phyloP scores from a whole-genome alignment of 1,139 yeast genomes.

The Kodamaea derodonti region DNA sequence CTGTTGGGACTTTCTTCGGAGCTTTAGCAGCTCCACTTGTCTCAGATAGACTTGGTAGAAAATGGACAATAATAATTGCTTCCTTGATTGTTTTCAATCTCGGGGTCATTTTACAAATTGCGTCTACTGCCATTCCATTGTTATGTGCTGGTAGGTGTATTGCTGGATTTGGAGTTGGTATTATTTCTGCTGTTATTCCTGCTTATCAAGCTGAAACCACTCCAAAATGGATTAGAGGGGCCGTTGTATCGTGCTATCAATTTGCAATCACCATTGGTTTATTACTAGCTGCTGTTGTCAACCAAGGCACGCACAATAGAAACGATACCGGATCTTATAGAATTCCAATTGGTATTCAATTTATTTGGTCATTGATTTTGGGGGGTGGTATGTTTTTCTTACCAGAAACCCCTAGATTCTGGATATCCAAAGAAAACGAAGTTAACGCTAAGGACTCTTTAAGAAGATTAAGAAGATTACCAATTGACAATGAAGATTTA shows the following conservation, averaged over 20 bases:
- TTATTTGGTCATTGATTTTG: slow-evolving; percentile 21
- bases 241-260: slow-evolving; percentile 24
- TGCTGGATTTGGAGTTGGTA: slow-evolving; percentile 23
- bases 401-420: slow-evolving; percentile 25
- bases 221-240: slow-evolving; percentile 22
- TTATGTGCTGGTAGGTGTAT: slow-evolving; percentile 42
- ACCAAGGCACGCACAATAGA: slow-evolving; percentile 23
- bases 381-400: slow-evolving; percentile 20
- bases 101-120: slow-evolving; percentile 21
- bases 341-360: slow-evolving; percentile 19
- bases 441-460: slow-evolving; percentile 52
- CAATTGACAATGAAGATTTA: slow-evolving; percentile 52
- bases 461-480: slow-evolving; percentile 18
- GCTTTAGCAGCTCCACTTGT: slow-evolving; percentile 18
- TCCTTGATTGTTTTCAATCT: slow-evolving; percentile 20
- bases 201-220: slow-evolving; percentile 21
- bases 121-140: slow-evolving; percentile 45
- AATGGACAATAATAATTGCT: slow-evolving; percentile 19
- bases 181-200: slow-evolving; percentile 21
- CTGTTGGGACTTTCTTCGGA: slow-evolving; percentile 23
- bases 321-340: slow-evolving; percentile 38
- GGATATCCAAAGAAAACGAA: slow-evolving; percentile 16
- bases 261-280: slow-evolving; percentile 23
- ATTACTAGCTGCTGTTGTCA: slow-evolving; percentile 44
- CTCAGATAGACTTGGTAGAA: slow-evolving; percentile 20